A percentile compares a stretch with the other conserved stretches of the same genome.
Conservation (phyloP, 2,329 filamentous ascomycete species). For the Furcasterigmium furcatum region DNA sequence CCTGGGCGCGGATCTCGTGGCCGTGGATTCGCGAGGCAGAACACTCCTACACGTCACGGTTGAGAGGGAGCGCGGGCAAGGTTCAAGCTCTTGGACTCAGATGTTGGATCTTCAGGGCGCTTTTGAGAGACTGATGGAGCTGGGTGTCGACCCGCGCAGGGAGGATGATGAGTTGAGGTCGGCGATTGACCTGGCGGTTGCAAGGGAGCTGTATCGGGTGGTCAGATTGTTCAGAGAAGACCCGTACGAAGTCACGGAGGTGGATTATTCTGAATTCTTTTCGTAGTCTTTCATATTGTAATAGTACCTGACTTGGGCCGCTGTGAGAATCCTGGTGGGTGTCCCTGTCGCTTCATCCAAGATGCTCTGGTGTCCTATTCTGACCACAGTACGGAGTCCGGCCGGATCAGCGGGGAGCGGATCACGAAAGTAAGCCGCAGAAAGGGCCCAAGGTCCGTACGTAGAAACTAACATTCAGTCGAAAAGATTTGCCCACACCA, state of each 20-base stretch:
- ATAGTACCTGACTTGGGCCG: too few species aligned
- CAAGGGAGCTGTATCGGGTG: slow-evolving; percentile 18
- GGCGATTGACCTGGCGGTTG: slow-evolving; percentile 28
- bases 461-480: too few species aligned
- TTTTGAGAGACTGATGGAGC: slow-evolving; percentile 20
- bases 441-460: too few species aligned
- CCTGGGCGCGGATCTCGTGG: slow-evolving; percentile 21
- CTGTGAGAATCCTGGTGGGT: too few species aligned
- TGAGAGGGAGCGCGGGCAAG: slow-evolving; percentile 5
- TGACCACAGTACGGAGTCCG: too few species aligned
- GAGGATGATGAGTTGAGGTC: slow-evolving; percentile 24
- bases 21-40: slow-evolving; percentile 17
- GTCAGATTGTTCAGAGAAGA: slow-evolving; percentile 21
- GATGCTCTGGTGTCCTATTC: too few species aligned
- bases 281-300: too few species aligned
- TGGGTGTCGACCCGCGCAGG: slow-evolving; percentile 22
- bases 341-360: too few species aligned
- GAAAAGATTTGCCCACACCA: too few species aligned
- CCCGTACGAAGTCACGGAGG: not conserved
- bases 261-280: too few species aligned
- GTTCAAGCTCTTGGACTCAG: not conserved
- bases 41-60: slow-evolving; percentile 25
- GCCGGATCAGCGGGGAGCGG: too few species aligned
- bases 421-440: too few species aligned
- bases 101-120: not conserved